Evolutionary conservation across 345 rosid species (phyloP).

Genomic region (Brassica nigra): DNA sequence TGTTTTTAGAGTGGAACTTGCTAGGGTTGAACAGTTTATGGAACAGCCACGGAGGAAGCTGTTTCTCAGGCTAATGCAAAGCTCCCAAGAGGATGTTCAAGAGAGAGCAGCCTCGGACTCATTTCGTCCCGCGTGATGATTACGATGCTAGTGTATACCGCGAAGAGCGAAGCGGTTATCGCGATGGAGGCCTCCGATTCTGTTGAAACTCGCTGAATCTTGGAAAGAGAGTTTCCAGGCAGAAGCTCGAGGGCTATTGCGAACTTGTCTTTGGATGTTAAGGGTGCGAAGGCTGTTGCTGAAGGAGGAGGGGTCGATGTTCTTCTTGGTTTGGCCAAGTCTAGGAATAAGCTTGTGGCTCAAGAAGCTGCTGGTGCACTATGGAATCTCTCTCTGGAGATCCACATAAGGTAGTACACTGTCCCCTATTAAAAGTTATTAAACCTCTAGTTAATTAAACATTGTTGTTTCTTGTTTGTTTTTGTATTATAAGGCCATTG

Average conservation of each 20-base stretch:
- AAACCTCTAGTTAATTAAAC: not conserved
- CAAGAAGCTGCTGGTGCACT: slow-evolving; percentile 36
- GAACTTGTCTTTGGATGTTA: slow-evolving; percentile 67
- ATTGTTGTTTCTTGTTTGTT: slow-evolving; percentile 7
- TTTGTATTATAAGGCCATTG: slow-evolving; percentile 11
- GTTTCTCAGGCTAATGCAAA: slow-evolving; percentile 74
- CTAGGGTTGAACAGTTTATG: slow-evolving; percentile 64
- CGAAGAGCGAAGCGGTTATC: slow-evolving; percentile 82
- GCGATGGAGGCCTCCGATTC: slow-evolving; percentile 72
- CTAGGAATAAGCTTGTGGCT: slow-evolving; percentile 75
- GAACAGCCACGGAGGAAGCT: slow-evolving; percentile 70
- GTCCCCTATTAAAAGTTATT: not conserved
- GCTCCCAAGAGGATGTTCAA: slow-evolving; percentile 80
- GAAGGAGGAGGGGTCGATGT: slow-evolving; percentile 70
- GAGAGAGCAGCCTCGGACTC: slow-evolving; percentile 82
- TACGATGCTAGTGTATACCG: slow-evolving; percentile 65
- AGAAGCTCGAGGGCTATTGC: slow-evolving; percentile 88
- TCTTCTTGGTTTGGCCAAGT: slow-evolving; percentile 67
- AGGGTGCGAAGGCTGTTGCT: slow-evolving; percentile 74
- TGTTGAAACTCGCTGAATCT: slow-evolving; percentile 28
- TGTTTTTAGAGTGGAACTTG: slow-evolving; percentile 60
- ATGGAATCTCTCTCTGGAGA: slow-evolving; percentile 86
- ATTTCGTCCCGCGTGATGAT: slow-evolving; percentile 74
- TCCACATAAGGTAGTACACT: slow-evolving; percentile 63
- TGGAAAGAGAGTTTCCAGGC: slow-evolving; percentile 72